Conservation (phyloP, 2,329 filamentous ascomycete species). For the Tolypocladium cylindrosporum region DNA sequence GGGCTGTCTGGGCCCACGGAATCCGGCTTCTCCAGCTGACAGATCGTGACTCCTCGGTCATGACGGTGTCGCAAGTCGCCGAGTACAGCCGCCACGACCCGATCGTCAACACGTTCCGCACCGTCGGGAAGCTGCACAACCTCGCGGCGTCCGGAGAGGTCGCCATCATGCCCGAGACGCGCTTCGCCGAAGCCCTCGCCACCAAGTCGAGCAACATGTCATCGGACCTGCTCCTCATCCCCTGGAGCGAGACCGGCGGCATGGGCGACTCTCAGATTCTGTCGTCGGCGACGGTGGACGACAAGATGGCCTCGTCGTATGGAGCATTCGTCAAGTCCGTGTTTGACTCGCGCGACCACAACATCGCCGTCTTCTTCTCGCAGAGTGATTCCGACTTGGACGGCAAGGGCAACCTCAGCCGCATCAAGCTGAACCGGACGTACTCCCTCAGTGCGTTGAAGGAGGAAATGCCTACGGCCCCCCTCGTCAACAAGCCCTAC, state of each 20-base stretch:
- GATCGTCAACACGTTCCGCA: slow-evolving; percentile 82
- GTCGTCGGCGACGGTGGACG: slow-evolving; percentile 15
- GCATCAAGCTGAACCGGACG: slow-evolving; percentile 34
- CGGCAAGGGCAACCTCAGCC: slow-evolving; percentile 19
- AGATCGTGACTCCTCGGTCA: slow-evolving; percentile 88
- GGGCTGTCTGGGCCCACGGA: slow-evolving; percentile 62
- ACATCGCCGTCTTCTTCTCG: slow-evolving; percentile 73
- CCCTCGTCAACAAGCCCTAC: slow-evolving; percentile 59
- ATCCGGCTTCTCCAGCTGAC: slow-evolving; percentile 80
- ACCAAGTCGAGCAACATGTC: slow-evolving; percentile 59
- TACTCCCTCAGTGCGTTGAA: slow-evolving; percentile 48
- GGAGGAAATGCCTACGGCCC: slow-evolving; percentile 44
- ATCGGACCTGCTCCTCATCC: slow-evolving; percentile 70
- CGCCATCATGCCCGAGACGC: slow-evolving; percentile 65
- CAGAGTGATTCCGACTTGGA: slow-evolving; percentile 38
- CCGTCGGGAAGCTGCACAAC: slow-evolving; percentile 76
- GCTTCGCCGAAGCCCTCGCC: slow-evolving; percentile 69
- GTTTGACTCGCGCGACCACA: slow-evolving; percentile 53
- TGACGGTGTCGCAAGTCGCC: slow-evolving; percentile 79
- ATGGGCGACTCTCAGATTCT: slow-evolving; percentile 48
- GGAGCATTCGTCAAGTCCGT: slow-evolving; percentile 62
- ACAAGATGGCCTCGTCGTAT: slow-evolving; percentile 43
- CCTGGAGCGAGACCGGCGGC: slow-evolving; percentile 79
- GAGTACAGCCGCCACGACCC: slow-evolving; percentile 67
- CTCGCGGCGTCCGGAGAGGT: slow-evolving; percentile 75